A percentile compares a stretch with the other conserved stretches of the same genome.
These are phyloP conservation scores for Vachellia pachyceras DNA, from an alignment of 306 rosid species.

Conservation along the genomic window DNA sequence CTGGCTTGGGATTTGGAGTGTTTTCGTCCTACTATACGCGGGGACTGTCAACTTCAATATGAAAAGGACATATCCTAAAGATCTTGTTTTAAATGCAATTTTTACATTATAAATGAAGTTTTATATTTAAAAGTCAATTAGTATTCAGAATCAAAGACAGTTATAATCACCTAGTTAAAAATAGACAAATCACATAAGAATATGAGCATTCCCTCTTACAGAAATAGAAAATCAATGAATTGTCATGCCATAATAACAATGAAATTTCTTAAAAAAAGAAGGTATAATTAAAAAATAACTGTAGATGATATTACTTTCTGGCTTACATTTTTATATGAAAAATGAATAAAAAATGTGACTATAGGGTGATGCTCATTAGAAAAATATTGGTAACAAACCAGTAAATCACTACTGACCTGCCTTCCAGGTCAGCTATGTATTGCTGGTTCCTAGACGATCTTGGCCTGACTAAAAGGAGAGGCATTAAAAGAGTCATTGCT, in stretches of 20 bases:
- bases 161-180: neutral
- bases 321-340: conserved; percentile 11
- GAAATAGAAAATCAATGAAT: neutral
- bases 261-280: neutral
- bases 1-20: neutral
- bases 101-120: too few species aligned
- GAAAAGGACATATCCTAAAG: too few species aligned
- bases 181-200: neutral
- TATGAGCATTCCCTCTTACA: neutral
- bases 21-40: neutral
- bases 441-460: conserved; percentile 70
- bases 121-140: too few species aligned
- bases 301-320: conserved; percentile 27
- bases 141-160: neutral
- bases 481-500: conserved; percentile 30
- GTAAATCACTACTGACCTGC: conserved; percentile 56
- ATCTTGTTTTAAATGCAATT: too few species aligned
- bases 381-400: conserved; percentile 34
- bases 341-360: neutral
- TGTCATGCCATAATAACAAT: neutral
- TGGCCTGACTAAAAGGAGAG: conserved; percentile 54
- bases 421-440: conserved; percentile 86
- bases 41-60: neutral
- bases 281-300: conserved; percentile 22
- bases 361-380: conserved; percentile 17